Conservation (phyloP, 2,329 filamentous ascomycete genomes). For the Capronia epimyces region DNA sequence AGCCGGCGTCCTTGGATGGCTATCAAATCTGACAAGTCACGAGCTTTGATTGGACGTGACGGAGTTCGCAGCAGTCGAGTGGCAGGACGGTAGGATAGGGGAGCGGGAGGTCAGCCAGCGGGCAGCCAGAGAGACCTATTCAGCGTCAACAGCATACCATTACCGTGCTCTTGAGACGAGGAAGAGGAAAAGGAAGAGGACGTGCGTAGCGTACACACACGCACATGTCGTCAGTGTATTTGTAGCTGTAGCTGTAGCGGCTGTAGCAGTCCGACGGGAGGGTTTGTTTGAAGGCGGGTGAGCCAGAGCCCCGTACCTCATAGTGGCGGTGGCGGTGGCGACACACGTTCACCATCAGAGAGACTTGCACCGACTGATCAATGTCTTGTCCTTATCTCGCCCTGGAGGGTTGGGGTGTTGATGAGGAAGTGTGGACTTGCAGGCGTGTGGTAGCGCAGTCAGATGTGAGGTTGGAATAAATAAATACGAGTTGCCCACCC, state of each 20-base stretch:
- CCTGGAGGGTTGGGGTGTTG: too few relatives aligned
- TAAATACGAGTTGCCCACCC: too few relatives aligned
- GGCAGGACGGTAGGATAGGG: not conserved
- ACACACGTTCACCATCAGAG: too few relatives aligned
- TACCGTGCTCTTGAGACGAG: not conserved
- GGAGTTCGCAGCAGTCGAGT: not conserved
- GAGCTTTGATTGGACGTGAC: not conserved
- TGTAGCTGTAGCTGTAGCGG: not conserved
- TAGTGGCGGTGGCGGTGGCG: too few relatives aligned
- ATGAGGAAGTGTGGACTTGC: too few relatives aligned
- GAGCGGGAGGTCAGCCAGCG: not conserved
- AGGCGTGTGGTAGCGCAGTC: too few relatives aligned
- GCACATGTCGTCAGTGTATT: not conserved
- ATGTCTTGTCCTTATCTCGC: too few relatives aligned
- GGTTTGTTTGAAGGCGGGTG: not conserved
- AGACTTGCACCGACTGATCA: too few relatives aligned
- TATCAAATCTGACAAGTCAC: not conserved
- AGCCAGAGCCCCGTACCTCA: too few relatives aligned
- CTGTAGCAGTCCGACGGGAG: not conserved
- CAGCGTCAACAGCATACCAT: not conserved
- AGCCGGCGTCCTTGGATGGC: not conserved
- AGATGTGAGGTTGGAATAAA: too few relatives aligned
- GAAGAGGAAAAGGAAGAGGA: not conserved
- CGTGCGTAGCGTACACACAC: not conserved
- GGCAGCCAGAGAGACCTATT: not conserved